These are phyloP conservation scores for Trametes pubescens DNA, from an alignment of 1,284 basidiomycete species.

Conservation along the genomic window DNA sequence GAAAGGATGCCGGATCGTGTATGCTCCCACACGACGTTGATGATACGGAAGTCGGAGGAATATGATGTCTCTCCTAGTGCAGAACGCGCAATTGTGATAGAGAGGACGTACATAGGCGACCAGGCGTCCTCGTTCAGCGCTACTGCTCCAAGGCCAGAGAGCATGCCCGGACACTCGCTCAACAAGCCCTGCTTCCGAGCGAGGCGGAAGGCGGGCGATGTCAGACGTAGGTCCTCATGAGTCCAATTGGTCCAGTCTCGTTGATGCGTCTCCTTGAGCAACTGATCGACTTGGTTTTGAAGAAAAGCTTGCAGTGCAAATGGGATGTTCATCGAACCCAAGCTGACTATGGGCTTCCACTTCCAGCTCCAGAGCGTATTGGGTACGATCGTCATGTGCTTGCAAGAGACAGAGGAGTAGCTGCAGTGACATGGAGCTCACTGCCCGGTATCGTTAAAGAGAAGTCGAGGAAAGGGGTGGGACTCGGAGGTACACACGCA, in stretches of 20 bases:
- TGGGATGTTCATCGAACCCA: constrained; percentile 4
- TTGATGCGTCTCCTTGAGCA: constrained; percentile 9
- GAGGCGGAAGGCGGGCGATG: background rate
- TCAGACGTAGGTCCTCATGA: constrained; percentile 23
- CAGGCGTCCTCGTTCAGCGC: constrained; percentile 10
- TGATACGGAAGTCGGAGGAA: constrained; percentile 2
- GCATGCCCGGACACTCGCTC: constrained; percentile 17
- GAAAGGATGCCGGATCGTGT: background rate
- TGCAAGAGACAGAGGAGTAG: too few species aligned
- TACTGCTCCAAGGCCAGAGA: constrained; percentile 15
- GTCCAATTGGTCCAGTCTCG: constrained; percentile 16
- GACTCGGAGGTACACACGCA: too few species aligned
- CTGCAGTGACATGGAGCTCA: too few species aligned
- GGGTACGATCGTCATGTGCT: constrained; percentile 8
- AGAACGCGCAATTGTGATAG: constrained; percentile 7
- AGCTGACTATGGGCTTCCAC: background rate
- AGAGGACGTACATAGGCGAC: constrained; percentile 25
- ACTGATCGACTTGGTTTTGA: constrained; percentile 23
- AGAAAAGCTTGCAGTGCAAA: constrained; percentile 19
- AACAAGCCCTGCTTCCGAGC: constrained; percentile 15
- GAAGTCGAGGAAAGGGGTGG: too few species aligned
- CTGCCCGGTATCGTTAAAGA: too few species aligned
- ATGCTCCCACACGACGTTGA: constrained; percentile 25
- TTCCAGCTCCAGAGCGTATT: constrained; percentile 2
- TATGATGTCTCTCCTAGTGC: background rate